Conservation (phyloP, 2,329 filamentous ascomycete genomes). For the Pochonia chlamydosporia region DNA sequence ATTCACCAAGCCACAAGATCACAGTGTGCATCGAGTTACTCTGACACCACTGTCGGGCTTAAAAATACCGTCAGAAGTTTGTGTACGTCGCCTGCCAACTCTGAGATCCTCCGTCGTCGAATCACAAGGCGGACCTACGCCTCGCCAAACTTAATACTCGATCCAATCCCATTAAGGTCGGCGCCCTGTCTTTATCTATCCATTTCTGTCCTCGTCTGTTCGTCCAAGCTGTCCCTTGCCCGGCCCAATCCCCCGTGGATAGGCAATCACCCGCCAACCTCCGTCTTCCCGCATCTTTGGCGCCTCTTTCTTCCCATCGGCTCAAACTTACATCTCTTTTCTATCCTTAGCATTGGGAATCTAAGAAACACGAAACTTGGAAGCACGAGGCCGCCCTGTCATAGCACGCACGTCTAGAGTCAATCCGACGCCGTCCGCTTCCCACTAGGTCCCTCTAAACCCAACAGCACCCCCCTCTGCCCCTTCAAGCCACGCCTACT, state of each 20-base stretch:
- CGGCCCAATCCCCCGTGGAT: not conserved
- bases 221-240: not conserved
- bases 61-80: not conserved
- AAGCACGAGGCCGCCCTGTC: slow-evolving; percentile 6
- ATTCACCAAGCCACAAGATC: not conserved
- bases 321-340: not conserved
- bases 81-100: slow-evolving; percentile 1
- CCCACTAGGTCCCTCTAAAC: not conserved
- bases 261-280: slow-evolving; percentile 1
- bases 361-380: slow-evolving; percentile 1
- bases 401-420: slow-evolving; percentile 8
- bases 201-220: slow-evolving; percentile 3
- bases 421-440: slow-evolving; percentile 2
- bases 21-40: slow-evolving; percentile 1
- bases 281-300: slow-evolving; percentile 3
- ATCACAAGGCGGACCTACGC: slow-evolving; percentile 7
- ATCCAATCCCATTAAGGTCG: slow-evolving; percentile 9
- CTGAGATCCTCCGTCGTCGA: slow-evolving; percentile 1
- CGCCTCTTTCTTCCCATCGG: not conserved
- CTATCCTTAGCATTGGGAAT: not conserved
- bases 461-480: not conserved
- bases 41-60: not conserved
- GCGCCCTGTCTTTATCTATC: slow-evolving; percentile 4
- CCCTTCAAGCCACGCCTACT: not conserved
- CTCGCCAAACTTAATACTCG: slow-evolving; percentile 8